These are phyloP conservation scores for Stephanocyclus meneghinianus DNA, from an alignment of 352 stramenopile species.

Conservation along the genomic window DNA sequence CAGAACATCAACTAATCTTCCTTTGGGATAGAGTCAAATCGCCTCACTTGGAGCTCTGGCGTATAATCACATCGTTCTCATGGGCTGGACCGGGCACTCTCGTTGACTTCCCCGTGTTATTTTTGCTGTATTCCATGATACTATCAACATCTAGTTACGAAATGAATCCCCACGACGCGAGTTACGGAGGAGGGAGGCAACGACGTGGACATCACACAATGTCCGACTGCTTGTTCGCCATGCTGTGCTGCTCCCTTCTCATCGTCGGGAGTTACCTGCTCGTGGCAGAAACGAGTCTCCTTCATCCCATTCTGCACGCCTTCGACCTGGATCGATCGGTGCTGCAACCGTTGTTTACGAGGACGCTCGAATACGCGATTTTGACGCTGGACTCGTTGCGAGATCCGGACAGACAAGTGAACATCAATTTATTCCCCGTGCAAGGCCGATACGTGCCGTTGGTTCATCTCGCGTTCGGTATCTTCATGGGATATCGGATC, in stretches of 20 bases:
- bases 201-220: background rate
- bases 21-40: constrained; percentile 9
- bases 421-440: constrained; percentile 46
- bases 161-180: constrained; percentile 25
- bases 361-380: constrained; percentile 35
- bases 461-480: constrained; percentile 32
- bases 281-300: constrained; percentile 21
- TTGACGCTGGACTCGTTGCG: constrained; percentile 22
- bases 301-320: constrained; percentile 7
- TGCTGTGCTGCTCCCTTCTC: constrained; percentile 18
- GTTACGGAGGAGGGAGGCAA: constrained; percentile 1
- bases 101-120: constrained; percentile 22
- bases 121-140: constrained; percentile 35
- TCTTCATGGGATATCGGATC: constrained; percentile 34
- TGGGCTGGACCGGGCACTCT: constrained; percentile 37
- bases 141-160: constrained; percentile 28
- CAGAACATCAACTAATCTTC: constrained; percentile 32
- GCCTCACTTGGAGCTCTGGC: constrained; percentile 38
- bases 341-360: constrained; percentile 32
- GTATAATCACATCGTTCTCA: constrained; percentile 30
- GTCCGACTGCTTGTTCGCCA: constrained; percentile 34
- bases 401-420: constrained; percentile 23
- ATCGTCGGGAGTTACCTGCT: constrained; percentile 30
- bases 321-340: constrained; percentile 8
- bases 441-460: constrained; percentile 34